These are phyloP conservation scores for Plectosphaerella cucumerina DNA, from an alignment of 2,329 filamentous ascomycete species.

Conservation along the genomic window DNA sequence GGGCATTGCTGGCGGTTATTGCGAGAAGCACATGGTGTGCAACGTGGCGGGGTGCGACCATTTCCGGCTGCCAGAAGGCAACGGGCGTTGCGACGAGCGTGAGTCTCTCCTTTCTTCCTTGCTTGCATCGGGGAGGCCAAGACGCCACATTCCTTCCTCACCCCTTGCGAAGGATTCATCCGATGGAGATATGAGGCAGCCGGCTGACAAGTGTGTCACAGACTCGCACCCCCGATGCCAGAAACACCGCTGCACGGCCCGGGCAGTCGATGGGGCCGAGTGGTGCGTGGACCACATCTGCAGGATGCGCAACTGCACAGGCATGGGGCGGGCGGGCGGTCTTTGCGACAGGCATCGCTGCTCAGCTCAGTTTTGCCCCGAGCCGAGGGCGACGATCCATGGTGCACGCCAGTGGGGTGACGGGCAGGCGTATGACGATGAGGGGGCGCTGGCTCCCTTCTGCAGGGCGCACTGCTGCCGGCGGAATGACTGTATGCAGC, in stretches of 20 bases:
- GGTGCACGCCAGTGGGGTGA: not conserved
- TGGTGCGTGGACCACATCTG: constrained; percentile 19
- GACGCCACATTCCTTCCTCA: too few relatives aligned
- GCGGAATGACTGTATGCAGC: constrained; percentile 3
- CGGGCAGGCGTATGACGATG: not conserved
- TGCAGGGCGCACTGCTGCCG: constrained; percentile 9
- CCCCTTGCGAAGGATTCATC: not conserved
- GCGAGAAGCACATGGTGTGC: constrained; percentile 15
- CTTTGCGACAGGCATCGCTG: constrained; percentile 20
- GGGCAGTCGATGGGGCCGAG: constrained; percentile 5
- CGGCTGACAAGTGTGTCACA: not conserved
- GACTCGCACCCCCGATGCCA: constrained; percentile 7
- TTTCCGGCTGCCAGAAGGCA: constrained; percentile 7
- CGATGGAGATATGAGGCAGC: not conserved
- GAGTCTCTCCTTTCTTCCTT: constrained; percentile 7
- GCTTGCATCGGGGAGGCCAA: not conserved
- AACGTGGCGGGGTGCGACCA: constrained; percentile 7
- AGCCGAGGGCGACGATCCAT: constrained; percentile 2
- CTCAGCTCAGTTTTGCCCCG: constrained; percentile 12
- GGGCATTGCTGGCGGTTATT: constrained; percentile 15
- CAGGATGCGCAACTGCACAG: constrained; percentile 14
- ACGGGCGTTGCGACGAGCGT: constrained; percentile 17
- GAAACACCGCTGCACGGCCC: constrained; percentile 5
- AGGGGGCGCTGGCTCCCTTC: constrained; percentile 2
- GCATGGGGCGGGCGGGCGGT: constrained; percentile 1